These are phyloP conservation scores for Pythium aristosporum DNA, from an alignment of 352 stramenopile genomes.

Conservation along the genomic window DNA sequence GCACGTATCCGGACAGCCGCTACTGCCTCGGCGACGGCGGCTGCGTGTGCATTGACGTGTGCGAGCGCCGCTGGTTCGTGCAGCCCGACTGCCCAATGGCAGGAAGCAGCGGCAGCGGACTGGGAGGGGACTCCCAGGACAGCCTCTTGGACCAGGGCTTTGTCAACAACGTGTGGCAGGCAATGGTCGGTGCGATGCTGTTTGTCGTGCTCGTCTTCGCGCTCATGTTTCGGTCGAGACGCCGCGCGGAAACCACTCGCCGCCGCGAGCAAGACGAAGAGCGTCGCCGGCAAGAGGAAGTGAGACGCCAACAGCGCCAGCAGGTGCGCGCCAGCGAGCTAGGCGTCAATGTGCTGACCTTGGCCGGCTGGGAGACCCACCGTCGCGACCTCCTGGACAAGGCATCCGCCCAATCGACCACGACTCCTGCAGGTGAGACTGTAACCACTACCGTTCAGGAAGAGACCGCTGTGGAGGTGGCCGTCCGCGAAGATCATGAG, in stretches of 20 bases:
- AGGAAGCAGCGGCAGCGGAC: background rate
- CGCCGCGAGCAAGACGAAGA: conserved; percentile 2
- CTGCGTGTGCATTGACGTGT: conserved; percentile 25
- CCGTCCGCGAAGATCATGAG: background rate
- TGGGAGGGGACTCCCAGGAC: background rate
- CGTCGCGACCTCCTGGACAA: conserved; percentile 16
- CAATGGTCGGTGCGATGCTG: conserved; percentile 16
- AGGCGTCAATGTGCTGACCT: conserved; percentile 5
- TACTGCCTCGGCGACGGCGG: conserved; percentile 13
- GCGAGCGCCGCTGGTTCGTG: conserved; percentile 23
- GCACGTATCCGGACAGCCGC: conserved; percentile 17
- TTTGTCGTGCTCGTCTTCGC: conserved; percentile 13
- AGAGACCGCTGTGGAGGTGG: background rate
- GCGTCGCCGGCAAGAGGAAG: background rate
- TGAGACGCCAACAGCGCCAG: background rate
- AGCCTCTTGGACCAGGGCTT: background rate
- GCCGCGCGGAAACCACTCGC: background rate
- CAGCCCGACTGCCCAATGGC: conserved; percentile 7
- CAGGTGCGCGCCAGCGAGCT: background rate
- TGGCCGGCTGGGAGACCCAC: conserved; percentile 15
- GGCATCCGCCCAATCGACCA: background rate
- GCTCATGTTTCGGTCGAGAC: conserved; percentile 1
- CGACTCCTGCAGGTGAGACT: background rate
- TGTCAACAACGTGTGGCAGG: conserved; percentile 16
- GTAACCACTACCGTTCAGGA: too few species aligned